Evolutionary conservation across 2,329 filamentous ascomycete species (phyloP), one percentile per base, ranked within the genome.

Genomic region (Arthrocladium fulminans): DNA sequence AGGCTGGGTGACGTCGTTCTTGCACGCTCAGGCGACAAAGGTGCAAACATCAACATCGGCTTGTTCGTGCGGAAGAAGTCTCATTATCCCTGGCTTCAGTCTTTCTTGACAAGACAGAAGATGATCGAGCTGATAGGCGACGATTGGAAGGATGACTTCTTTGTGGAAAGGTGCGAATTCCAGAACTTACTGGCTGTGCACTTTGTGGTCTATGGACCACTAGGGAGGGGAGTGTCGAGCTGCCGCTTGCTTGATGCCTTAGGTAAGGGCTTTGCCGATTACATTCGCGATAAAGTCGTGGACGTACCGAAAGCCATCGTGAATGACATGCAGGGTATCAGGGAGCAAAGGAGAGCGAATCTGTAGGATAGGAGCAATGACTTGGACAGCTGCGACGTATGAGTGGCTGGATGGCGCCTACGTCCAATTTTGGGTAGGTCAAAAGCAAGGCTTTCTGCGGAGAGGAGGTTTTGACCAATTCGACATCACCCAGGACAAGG

Each of bases 261-360:
- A 53, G 75, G 71, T 1, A 78, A 78, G 56, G 73, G 73, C 0
- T 74, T 76, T 55, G 71, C 66, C 12, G 74, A 77, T 61, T 77
- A 71, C 59, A 55, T 76, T 27, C 57, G 72, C 20, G 71, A 70
- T 50, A 63, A 63, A 40, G 57, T 66, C n/a, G 64, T 73, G 32
- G 63, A 69, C 32, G 61, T 71, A 38, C 70, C 69, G 9, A 45
- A 51, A 12, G 38, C 13, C 38, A 43, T 55, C 41, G 23, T 56
- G 39, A 42, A 40, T 22, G 54, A 57, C 3, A 48, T 51, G 3
- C 38, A 49, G 13, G 49, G 41, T 1, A 49, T 57, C 15, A 54
- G 51, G 45, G 24, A 43, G 43, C 29, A 50, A 41, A 44, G 53
- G 39, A 49, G 50, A 29, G 45, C 48, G n/a, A 56, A 53, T 48